Base-by-base conservation (phyloP, 495 filamentous ascomycete genomes). In the Neurospora sp. region DNA sequence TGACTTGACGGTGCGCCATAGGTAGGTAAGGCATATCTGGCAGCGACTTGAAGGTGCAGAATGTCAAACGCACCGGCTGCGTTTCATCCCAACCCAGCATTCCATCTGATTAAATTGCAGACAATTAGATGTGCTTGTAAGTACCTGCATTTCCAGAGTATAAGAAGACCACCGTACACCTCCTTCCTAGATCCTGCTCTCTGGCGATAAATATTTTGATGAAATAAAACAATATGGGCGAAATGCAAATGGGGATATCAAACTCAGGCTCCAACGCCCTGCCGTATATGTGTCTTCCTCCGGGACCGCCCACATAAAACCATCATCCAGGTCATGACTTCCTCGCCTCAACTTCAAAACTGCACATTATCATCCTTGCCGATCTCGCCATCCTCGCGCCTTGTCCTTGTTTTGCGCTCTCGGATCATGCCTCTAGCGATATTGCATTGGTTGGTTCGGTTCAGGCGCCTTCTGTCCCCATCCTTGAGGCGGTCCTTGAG, bases 381-480 rank as follows among this genome's bases (percentile, higher is more conserved):
- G 14, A 1, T 6, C 27, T 62, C 54, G 11, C 3, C 27, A 6
- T 62, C 12, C 54, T 31, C 23, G 54, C 12, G 54, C 54, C 54
- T 3, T 6, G 14, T 8, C 14, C 27, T 27, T 27, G 27, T 27
- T 27, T 27, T 27, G 27, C 23, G 7, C 27, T 3, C 12, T 3
- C 27, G 27, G 9, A 62, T 62, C 54, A 31, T 62, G 37, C 35
- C 20, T 8, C 71, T 74, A 78, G 41, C 74, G 70, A 41, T 85
- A 85, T 71, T 77, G 74, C 83, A 85, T 85, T 38, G 75, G 81
- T 23, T 80, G 77, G 5, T 79, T 78, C 31, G 77, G 79, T 27
- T 76, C 74, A 42, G 76, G 78, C 9, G 73, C 71, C 71, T 76
- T 76, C 18, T 79, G 75, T 10, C 73, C 75, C 77, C 79, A 79